Percentiles rank a stretch among this genome's conserved stretches.
phyloP scores from a whole-genome alignment of 805 yeast genomes.

The Zygotorulaspora sp. region DNA sequence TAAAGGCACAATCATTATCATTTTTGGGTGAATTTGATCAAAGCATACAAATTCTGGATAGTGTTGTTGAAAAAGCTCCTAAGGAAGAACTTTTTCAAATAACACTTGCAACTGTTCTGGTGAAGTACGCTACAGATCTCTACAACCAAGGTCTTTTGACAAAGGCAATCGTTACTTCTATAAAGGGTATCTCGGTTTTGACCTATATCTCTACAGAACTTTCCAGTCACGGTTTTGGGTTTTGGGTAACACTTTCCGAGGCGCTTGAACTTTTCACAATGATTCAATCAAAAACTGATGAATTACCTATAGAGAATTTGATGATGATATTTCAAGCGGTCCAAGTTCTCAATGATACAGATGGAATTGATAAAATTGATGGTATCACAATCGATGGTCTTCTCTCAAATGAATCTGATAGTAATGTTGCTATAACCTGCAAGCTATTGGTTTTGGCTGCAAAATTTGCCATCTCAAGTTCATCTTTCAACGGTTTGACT shows the following conservation, averaged over 20 bases:
- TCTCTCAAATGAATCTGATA: constrained; percentile 22
- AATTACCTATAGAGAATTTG: constrained; percentile 47
- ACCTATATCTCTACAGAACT: constrained; percentile 18
- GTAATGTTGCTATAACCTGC: constrained; percentile 37
- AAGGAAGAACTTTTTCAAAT: constrained; percentile 47
- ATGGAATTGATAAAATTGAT: constrained; percentile 32
- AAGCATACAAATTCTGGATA: constrained; percentile 47
- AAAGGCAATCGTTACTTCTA: constrained; percentile 51
- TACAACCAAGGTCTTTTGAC: constrained; percentile 60
- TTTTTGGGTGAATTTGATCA: constrained; percentile 61
- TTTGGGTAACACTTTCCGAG: constrained; percentile 67
- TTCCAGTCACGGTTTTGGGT: constrained; percentile 39
- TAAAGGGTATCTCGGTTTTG: constrained; percentile 40
- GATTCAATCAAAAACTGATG: constrained; percentile 49
- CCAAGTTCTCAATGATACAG: constrained; percentile 13
- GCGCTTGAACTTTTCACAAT: constrained; percentile 49
- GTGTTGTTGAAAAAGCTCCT: constrained; percentile 42
- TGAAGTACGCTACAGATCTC: constrained; percentile 50
- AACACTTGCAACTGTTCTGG: constrained; percentile 53
- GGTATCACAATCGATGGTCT: constrained; percentile 19
- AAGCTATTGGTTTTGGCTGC: constrained; percentile 44
- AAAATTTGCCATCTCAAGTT: constrained; percentile 40
- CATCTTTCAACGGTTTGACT: constrained; percentile 23
- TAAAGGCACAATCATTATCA: constrained; percentile 61
- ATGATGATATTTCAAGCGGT: constrained; percentile 27